These are phyloP conservation scores for Fusarium metavorans DNA, from an alignment of 2,329 filamentous ascomycete genomes.

Conservation along the genomic window DNA sequence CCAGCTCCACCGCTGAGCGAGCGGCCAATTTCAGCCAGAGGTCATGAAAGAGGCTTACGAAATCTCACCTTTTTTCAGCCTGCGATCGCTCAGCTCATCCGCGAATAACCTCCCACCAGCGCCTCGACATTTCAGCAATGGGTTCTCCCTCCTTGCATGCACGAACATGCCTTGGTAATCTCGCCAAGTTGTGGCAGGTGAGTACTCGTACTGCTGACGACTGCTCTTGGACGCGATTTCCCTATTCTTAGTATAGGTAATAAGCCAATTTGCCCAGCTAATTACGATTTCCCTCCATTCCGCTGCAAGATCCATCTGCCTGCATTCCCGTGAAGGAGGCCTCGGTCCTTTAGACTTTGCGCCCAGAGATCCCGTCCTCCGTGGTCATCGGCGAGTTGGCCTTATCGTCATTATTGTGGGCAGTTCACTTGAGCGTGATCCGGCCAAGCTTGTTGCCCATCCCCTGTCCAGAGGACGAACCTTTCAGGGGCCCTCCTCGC, in stretches of 20 bases:
- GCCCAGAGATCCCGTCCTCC: constrained; percentile 7
- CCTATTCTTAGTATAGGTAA: constrained; percentile 33
- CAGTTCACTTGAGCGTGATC: constrained; percentile 28
- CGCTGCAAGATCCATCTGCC: constrained; percentile 33
- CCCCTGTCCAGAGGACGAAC: neutral
- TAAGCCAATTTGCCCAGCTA: constrained; percentile 42
- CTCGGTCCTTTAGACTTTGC: constrained; percentile 17
- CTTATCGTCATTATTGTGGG: constrained; percentile 37
- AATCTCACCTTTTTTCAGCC: constrained; percentile 32
- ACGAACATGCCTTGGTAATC: constrained; percentile 27
- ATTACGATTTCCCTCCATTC: constrained; percentile 37
- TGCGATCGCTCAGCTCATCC: constrained; percentile 22
- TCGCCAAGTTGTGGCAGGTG: constrained; percentile 29
- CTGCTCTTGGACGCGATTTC: constrained; percentile 29
- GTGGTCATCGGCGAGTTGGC: constrained; percentile 25
- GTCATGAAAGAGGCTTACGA: constrained; percentile 30
- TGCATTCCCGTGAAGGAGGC: constrained; percentile 33
- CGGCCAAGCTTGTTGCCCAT: constrained; percentile 15
- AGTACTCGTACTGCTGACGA: neutral
- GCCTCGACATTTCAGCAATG: constrained; percentile 13
- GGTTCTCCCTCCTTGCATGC: constrained; percentile 23
- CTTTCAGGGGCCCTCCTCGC: constrained; percentile 1
- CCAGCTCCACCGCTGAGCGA: constrained; percentile 34
- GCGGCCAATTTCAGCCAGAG: constrained; percentile 36
- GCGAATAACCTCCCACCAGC: constrained; percentile 25